Evolutionary conservation across 345 rosid genomes (phyloP).

Genomic region (Pistacia integerrima): DNA sequence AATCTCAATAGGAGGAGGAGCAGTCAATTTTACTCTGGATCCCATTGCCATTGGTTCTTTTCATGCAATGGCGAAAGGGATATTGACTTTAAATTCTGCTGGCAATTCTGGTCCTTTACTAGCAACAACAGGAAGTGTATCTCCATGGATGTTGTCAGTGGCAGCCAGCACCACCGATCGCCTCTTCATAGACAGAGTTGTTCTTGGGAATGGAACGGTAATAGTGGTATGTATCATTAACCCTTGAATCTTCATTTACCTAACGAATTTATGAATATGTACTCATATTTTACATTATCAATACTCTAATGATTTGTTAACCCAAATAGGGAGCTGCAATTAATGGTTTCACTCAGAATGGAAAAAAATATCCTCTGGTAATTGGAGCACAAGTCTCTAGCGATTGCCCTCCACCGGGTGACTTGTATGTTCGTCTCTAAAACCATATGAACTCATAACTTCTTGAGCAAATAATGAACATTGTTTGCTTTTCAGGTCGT

Average conservation of each 20-base stretch:
- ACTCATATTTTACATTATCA: too few relatives aligned
- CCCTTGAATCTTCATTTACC: neutral
- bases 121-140: neutral
- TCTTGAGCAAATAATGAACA: neutral
- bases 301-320: neutral
- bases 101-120: slow-evolving; percentile 28
- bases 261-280: neutral
- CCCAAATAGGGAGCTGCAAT: slow-evolving; percentile 40
- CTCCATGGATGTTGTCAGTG: slow-evolving; percentile 55
- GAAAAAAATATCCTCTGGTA: slow-evolving; percentile 33
- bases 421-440: too few relatives aligned
- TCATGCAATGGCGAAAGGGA: slow-evolving; percentile 55
- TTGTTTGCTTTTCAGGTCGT: slow-evolving; percentile 30
- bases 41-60: slow-evolving; percentile 43
- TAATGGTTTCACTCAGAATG: slow-evolving; percentile 30
- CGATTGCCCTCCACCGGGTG: neutral
- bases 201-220: slow-evolving; percentile 41
- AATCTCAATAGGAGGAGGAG: neutral
- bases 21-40: slow-evolving; percentile 2
- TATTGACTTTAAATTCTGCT: slow-evolving; percentile 43
- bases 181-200: slow-evolving; percentile 28
- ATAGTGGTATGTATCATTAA: slow-evolving; percentile 34
- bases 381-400: slow-evolving; percentile 20
- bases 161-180: slow-evolving; percentile 58
- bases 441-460: neutral